Evolutionary conservation across 2,329 filamentous ascomycete genomes (phyloP), one percentile per base, ranked within the genome.

Genomic region (Phymatotrichopsis omnivora): DNA sequence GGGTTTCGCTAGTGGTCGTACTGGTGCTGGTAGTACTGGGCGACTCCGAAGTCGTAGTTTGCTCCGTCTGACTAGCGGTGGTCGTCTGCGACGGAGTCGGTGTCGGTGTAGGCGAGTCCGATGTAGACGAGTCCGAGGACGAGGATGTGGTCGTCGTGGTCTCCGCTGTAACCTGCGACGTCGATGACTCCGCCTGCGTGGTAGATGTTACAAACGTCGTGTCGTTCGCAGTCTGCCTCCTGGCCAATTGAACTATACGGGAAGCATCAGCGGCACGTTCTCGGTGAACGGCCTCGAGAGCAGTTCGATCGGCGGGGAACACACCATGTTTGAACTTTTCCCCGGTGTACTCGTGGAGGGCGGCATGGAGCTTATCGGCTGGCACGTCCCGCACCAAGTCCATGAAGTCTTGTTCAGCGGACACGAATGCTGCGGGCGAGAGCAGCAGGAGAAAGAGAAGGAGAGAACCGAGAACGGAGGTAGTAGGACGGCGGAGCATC

Each of bases 301-400:
- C 78, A 8, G 71, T 67, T 54, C 69, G 70, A 58, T 82, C 79
- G 52, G 76, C 74, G 52, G 74, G 70, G 61, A 78, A 82, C 45
- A 83, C 71, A 47, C 80, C 80, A 59, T 82, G 73, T 60, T 76
- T 72, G 64, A 78, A 84, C 58, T 75, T 74, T 36, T 71, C 69
- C 34, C 74, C 72, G 42, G 78, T 67, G 57, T 78, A 71, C 51
- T 70, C 67, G 61, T 82, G 77, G 24, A 86, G 68, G 42, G 82
- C 73, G 35, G 73, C 71, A 61, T 84, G 78, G 42, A 87, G 66
- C 31, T 74, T 70, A 37, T 74, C 68, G 43, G 71, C 70, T 17
- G 78, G 74, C 45, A 79, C 65, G 19, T 68, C 67, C 50, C 71
- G 67, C 42, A 80, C 64, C 43, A 78, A 62, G 47, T 74, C 68